Percentiles rank a stretch among this genome's conserved stretches.
phyloP scores from a whole-genome alignment of 768 basidiomycete species.

The Leccinum sublutescens region DNA sequence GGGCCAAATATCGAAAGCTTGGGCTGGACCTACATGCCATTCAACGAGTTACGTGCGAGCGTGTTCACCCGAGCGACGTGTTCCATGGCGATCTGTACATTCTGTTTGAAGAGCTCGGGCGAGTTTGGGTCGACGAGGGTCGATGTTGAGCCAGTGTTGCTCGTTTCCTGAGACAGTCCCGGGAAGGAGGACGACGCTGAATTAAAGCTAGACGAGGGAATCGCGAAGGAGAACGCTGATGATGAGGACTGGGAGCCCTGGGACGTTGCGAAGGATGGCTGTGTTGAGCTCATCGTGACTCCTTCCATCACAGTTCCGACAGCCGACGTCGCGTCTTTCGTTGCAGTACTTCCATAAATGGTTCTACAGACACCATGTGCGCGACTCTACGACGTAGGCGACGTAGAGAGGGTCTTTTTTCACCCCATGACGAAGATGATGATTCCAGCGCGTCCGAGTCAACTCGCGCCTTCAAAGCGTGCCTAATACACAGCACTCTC shows the following conservation, averaged over 20 bases:
- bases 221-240: conserved; percentile 19
- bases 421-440: background rate
- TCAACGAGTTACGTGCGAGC: conserved; percentile 40
- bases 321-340: conserved; percentile 31
- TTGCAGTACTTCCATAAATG: too few species aligned
- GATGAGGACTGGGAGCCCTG: conserved; percentile 18
- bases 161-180: conserved; percentile 29
- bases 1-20: background rate
- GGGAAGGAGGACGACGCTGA: conserved; percentile 17
- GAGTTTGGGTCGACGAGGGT: conserved; percentile 51
- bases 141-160: conserved; percentile 3
- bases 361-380: conserved; percentile 55
- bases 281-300: conserved; percentile 11
- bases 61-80: conserved; percentile 49
- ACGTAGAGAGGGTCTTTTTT: background rate
- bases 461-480: too few species aligned
- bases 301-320: conserved; percentile 26
- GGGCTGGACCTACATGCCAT: conserved; percentile 35
- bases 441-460: conserved; percentile 34
- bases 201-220: conserved; percentile 11
- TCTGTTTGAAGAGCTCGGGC: conserved; percentile 61
- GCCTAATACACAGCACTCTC: too few species aligned
- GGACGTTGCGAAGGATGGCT: conserved; percentile 11
- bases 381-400: conserved; percentile 50
- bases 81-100: conserved; percentile 46